Evolutionary conservation across 108 stramenopile species (phyloP), one percentile per base, ranked within the genome.

Genomic region (Fragilaria radians): DNA sequence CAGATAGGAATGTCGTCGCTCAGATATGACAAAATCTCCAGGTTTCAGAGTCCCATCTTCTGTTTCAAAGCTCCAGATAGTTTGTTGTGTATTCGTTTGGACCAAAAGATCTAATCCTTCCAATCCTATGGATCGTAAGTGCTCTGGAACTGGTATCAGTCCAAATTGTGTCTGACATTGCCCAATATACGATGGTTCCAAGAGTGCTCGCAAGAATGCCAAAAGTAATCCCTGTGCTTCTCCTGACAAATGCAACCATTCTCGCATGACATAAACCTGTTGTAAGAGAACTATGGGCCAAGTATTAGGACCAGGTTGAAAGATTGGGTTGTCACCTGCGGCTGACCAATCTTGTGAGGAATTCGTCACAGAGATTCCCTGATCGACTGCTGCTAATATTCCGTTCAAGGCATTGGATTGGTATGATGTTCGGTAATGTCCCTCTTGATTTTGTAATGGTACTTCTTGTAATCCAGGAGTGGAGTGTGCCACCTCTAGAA

Each of bases 261-360:
- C 14, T 53, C 80, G 73, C 31, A 79, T 76, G 31, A 88, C 71
- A 61, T 89, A 94, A 34, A 94, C 48, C 70, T 91, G 91, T 11
- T 84, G 82, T 52, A 89, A 76, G 27, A 77, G 78, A 32, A 82
- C 73, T 48, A 94, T 90, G 33, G 93, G 93, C 89, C 89, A 94
- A 18, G 93, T 86, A 61, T 52, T 55, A 1, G 31, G 27, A 26
- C 71, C 70, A 34, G 56, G 50, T 66, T 76, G 46, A n/a, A 17
- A 24, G 19, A 24, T 52, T n/a, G 19, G 19, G 50, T 9, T 52
- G n/a, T n/a, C n/a, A n/a, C n/a, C n/a, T 9, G 19, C 19, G 5
- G 50, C n/a, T 9, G 19, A 25, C 5, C 5, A 25, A 9, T 52
- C 24, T 9, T 52, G 7, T 9, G 50, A 17, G 5, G 50, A 7